phyloP scores from a whole-genome alignment of 345 rosid genomes.

The Euphorbia tirucalli region DNA sequence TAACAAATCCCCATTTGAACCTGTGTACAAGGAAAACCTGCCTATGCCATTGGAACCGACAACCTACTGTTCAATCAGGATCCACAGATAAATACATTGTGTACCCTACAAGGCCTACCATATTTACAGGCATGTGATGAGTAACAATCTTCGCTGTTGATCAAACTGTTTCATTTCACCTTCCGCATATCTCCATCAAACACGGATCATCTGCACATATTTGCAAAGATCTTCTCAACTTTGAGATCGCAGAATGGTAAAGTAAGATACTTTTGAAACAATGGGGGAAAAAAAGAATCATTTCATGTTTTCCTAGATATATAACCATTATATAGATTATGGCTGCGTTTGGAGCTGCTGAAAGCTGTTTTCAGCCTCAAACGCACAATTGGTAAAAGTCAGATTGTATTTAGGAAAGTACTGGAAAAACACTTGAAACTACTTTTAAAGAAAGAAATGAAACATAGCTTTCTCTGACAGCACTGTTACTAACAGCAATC shows the following conservation, averaged over 20 bases:
- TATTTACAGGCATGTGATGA: slow-evolving; percentile 30
- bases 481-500: too few species aligned
- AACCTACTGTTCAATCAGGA: slow-evolving; percentile 15
- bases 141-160: background rate
- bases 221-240: slow-evolving; percentile 1
- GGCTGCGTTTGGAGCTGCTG: too few species aligned
- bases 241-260: background rate
- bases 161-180: slow-evolving; percentile 10
- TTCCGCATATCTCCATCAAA: slow-evolving; percentile 28
- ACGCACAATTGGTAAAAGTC: too few species aligned
- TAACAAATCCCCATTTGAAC: slow-evolving; percentile 13
- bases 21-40: slow-evolving; percentile 3
- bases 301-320: background rate
- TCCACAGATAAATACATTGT: slow-evolving; percentile 7
- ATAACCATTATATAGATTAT: background rate
- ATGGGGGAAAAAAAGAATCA: background rate
- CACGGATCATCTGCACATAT: slow-evolving; percentile 39
- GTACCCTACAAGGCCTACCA: slow-evolving; percentile 11
- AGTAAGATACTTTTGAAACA: background rate
- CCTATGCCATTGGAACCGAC: slow-evolving; percentile 18
- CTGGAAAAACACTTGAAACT: too few species aligned
- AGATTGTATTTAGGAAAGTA: too few species aligned
- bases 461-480: too few species aligned
- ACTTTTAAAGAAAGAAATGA: too few species aligned
- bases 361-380: too few species aligned